Conservation (phyloP, 371 early-diverging fungal species). For the Choanephora cucurbitarum region DNA sequence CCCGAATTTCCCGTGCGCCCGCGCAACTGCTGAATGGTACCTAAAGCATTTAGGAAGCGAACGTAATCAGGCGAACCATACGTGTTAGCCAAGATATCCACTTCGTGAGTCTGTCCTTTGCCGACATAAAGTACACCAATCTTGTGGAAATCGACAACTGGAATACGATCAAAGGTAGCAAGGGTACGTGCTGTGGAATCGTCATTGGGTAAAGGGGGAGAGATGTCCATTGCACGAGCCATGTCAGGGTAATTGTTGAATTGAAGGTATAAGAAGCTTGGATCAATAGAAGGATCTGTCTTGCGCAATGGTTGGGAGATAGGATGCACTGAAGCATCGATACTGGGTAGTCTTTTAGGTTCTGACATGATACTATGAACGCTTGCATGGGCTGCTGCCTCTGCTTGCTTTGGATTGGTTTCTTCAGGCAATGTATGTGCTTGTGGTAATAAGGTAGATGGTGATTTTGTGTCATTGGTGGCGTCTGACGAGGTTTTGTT, state of each 20-base stretch:
- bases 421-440: not conserved
- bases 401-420: not conserved
- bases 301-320: slow-evolving; percentile 28
- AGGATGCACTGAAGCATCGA: slow-evolving; percentile 1
- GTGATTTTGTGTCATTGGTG: not conserved
- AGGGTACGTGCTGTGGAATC: slow-evolving; percentile 78
- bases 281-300: slow-evolving; percentile 59
- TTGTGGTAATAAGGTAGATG: not conserved
- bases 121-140: slow-evolving; percentile 93
- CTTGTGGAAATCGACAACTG: slow-evolving; percentile 93
- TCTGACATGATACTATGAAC: slow-evolving; percentile 35
- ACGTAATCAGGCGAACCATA: slow-evolving; percentile 86
- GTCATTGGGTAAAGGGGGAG: slow-evolving; percentile 72
- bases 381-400: slow-evolving; percentile 6
- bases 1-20: slow-evolving; percentile 67
- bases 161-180: slow-evolving; percentile 83
- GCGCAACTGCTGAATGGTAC: slow-evolving; percentile 71
- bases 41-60: slow-evolving; percentile 78
- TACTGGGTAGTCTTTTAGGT: slow-evolving; percentile 10
- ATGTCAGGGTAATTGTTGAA: slow-evolving; percentile 75
- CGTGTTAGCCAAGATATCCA: slow-evolving; percentile 83
- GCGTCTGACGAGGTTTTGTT: slow-evolving; percentile 5
- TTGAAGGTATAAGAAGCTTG: slow-evolving; percentile 66
- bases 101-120: slow-evolving; percentile 79
- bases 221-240: slow-evolving; percentile 55